Evolutionary conservation across 257 asterid species (phyloP), one percentile per base, ranked within the genome.

Genomic region (Solanum bukasovii): DNA sequence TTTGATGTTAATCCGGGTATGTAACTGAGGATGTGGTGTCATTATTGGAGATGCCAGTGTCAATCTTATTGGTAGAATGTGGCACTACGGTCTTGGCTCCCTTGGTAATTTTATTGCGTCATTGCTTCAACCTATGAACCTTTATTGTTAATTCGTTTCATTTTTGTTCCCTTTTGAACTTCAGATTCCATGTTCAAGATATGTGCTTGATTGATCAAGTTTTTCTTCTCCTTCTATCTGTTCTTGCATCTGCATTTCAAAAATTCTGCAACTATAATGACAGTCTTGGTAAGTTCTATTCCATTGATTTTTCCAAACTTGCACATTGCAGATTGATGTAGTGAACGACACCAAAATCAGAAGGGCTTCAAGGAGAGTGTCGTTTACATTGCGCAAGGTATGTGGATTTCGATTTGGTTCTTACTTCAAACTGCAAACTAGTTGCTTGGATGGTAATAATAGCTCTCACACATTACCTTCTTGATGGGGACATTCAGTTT

Each of bases 331-430:
- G 98, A 93, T 96, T 88, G 99, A 97, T 90, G 88, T 90, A 87
- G 98, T 97, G 91, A 89, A 94, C 1, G 99, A 91, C 89, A 90
- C 85, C 56, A 90, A 87, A 89, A 92, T 97, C 35, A 93, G 96
- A 35, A 91, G 99, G 94, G 87, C 93, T 89, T 49, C 96, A 67
- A 97, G 99, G 88, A 93, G 99, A 87, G 99, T 96, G 74, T 97
- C 99, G 6, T 94, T 97, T 59, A 97, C 99, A 84, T 77, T 97
- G 74, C 98, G 99, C 88, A 97, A 95, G 95, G 99, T 96, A 90
- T 42, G 86, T 59, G 34, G 34, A 33, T 33, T 33, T 33, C 2
- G 34, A 33, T 33, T 33, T 33, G 34, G 34, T 33, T 33, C 34
- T 33, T 1, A 33, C 34, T 33, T 33, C 34, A 33, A 33, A 33